A percentile compares a stretch with the other conserved stretches of the same genome.
Evolutionary conservation across 768 basidiomycete genomes (phyloP).

Genomic region (Tremella yokohamensis): DNA sequence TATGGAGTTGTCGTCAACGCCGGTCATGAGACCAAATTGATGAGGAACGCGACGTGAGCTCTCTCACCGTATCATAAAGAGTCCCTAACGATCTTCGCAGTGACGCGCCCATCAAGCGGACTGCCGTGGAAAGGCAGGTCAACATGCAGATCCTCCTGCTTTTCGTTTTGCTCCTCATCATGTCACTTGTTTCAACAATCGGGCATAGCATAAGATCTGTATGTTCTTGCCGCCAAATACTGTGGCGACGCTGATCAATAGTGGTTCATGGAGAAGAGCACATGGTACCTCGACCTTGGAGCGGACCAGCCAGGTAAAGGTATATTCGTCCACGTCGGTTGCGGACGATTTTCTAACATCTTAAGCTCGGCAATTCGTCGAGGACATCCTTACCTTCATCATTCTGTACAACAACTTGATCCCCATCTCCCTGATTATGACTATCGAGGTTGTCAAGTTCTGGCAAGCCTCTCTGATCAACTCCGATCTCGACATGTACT

Average conservation of each 20-base stretch:
- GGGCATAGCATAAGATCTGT: conserved; percentile 83
- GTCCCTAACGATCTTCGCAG: conserved; percentile 54
- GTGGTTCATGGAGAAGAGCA: conserved; percentile 81
- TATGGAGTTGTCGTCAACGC: conserved; percentile 92
- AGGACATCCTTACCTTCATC: conserved; percentile 88
- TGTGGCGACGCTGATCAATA: conserved; percentile 30
- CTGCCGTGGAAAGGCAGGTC: conserved; percentile 91
- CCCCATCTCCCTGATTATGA: conserved; percentile 97
- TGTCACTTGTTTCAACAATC: conserved; percentile 86
- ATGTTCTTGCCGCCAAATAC: conserved; percentile 32
- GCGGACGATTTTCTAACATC: background rate
- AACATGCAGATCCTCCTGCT: conserved; percentile 94
- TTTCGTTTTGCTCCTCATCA: conserved; percentile 76
- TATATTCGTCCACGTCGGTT: conserved; percentile 60
- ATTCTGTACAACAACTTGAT: conserved; percentile 99
- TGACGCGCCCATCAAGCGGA: conserved; percentile 93
- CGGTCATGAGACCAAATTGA: conserved; percentile 96
- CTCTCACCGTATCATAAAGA: conserved; percentile 19
- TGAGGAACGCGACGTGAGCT: conserved; percentile 97
- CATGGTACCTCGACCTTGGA: conserved; percentile 80
- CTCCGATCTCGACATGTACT: conserved; percentile 97
- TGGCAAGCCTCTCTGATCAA: conserved; percentile 97
- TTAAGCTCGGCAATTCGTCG: conserved; percentile 23
- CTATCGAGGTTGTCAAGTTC: conserved; percentile 99
- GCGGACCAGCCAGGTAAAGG: conserved; percentile 53